Base-by-base conservation (phyloP, 768 basidiomycete species). In the Termitomyces sp. region DNA sequence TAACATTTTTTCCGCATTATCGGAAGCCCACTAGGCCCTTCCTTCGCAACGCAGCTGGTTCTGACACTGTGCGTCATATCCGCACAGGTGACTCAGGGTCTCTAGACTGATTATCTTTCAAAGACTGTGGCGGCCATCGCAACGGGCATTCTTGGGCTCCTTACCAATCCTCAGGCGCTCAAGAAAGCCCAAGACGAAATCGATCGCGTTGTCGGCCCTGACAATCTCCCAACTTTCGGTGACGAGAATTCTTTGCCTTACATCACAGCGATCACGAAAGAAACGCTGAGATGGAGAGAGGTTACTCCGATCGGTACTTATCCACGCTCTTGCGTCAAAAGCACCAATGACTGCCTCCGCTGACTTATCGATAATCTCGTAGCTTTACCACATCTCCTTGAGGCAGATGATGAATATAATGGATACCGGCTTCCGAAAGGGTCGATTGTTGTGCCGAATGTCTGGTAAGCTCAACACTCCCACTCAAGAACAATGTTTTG, bases 171-270 rank as follows among this genome's bases (percentile, higher is more conserved):
- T 2, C 66, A 67, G 10, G 65, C 66, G 2, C 64, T 72, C 35
- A 56, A 38, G 12, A 67, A 64, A n/a, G 74, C 71, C 3, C 76
- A 75, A 28, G 61, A 61, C 1, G 74, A 75, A 36, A 64, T 76
- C 6, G 72, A 75, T 47, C 40, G 50, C 5, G 68, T 73, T 7
- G 58, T 76, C 7, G 71, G 71, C 10, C 49, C 26, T 5, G 62
- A 59, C 33, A 65, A 68, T 13, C 66, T 75, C 7, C 76, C 76
- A 5, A 61, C 62, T 8, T 71, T 74, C 44, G 66, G 61, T 3
- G 72, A 77, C 32, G 50, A 66, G 14, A 33, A 38, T 1, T 63
- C 61, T 3, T 48, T 76, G 35, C 72, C 74, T 0, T 77, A 75
- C 48, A 61, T 75, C 13, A 68, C 67, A 7, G 75, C 74, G 0